These are phyloP conservation scores for Aphanomyces cochlioides DNA, from an alignment of 352 stramenopile species.

Conservation along the genomic window DNA sequence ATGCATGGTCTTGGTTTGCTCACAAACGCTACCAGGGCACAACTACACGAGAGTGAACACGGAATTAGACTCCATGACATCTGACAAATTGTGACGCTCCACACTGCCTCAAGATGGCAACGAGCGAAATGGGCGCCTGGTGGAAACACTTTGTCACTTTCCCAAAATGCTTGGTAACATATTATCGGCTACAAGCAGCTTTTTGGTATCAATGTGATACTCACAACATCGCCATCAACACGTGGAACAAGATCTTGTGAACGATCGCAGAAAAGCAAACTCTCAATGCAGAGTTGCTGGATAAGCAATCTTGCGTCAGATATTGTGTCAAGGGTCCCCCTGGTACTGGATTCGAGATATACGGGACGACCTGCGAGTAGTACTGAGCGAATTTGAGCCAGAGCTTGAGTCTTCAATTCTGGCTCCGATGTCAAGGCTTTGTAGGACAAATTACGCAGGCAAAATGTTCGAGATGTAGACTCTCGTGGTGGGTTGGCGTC, in stretches of 20 bases:
- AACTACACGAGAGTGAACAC: no score
- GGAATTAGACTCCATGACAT: no score
- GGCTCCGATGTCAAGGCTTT: neutral
- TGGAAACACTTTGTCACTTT: no score
- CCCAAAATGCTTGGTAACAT: no score
- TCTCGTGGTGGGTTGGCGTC: neutral
- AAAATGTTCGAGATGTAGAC: neutral
- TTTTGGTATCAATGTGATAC: conserved; percentile 15
- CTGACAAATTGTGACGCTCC: no score
- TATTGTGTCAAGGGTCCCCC: conserved; percentile 4
- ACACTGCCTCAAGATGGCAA: no score
- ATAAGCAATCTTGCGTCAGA: conserved; percentile 6
- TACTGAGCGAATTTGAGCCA: conserved; percentile 4
- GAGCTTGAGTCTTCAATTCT: neutral
- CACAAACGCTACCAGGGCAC: no score
- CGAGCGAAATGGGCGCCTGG: no score
- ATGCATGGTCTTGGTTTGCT: no score
- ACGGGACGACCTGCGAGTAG: conserved; percentile 10
- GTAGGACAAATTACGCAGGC: conserved; percentile 6
- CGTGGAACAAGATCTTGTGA: conserved; percentile 21
- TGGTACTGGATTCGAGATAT: neutral
- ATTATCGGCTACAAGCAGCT: no score
- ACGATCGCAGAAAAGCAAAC: conserved; percentile 27
- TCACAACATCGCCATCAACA: neutral
- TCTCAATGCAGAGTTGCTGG: conserved; percentile 20